Base-by-base conservation (phyloP, 2,329 filamentous ascomycete species). In the Mariannaea sp. region DNA sequence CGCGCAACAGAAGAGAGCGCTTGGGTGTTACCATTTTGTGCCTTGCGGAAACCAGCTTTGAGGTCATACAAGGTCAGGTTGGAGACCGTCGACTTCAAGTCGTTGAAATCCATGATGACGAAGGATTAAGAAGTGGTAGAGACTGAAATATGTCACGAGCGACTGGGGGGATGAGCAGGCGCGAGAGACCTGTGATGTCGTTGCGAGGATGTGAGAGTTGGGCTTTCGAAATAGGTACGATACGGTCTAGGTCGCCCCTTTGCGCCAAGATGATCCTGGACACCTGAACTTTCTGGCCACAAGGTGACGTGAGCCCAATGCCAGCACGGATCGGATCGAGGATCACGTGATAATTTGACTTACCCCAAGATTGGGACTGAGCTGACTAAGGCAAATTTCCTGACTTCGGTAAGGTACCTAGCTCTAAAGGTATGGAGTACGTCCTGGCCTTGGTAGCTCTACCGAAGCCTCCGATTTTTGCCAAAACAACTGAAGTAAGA, bases 21-120 rank as follows among this genome's bases (percentile, higher is more conserved):
- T 41, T 33, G 51, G 46, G 46, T 43, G 22, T 44, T 77, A 96
- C 92, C 92, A 93, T 97, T 97, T 71, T 97, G 92, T 55, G 95
- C 90, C 75, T 97, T 96, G 65, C 92, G 87, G 65, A 97, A 91
- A 61, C 92, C 89, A 49, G 92, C 92, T 79, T 97, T 97, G 78
- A 97, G 71, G 75, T 97, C 92, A 80, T 97, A 97, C 73, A 97
- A 82, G 67, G 89, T 90, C 81, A 97, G 81, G 78, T 94, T 95
- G 78, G 87, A 87, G 74, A 96, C 91, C 75, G 90, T 87, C 67
- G 90, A 90, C 74, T 90, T 93, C 49, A 97, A 75, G 69, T 81
- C 90, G 75, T 87, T 88, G 72, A 95, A 82, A 81, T 97, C 90
- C 92, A 96, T 96, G 66, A 71, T 77, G 30, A 32, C 51, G 73